Conservation (phyloP, 1,284 basidiomycete genomes). For the Ganoderma sinense region DNA sequence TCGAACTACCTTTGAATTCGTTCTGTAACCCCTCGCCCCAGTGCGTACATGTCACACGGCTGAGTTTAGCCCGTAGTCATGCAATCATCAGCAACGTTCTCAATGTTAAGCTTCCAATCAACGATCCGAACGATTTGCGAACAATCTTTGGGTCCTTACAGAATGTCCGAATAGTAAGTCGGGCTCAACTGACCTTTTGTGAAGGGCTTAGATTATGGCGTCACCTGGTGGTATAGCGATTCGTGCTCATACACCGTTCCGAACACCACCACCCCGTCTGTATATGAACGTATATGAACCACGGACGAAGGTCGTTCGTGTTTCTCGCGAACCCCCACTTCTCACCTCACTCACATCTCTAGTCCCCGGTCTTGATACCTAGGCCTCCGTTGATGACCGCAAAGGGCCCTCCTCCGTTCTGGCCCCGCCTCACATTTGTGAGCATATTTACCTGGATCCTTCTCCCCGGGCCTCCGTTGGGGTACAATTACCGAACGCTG, state of each 20-base stretch:
- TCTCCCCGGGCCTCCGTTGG: background rate
- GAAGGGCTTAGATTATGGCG: background rate
- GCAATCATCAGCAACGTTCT: background rate
- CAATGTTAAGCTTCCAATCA: background rate
- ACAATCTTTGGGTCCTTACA: background rate
- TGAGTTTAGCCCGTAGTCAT: background rate
- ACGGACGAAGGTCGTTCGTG: background rate
- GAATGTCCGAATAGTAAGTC: background rate
- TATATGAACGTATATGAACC: slow-evolving; percentile 3
- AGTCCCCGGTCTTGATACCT: background rate
- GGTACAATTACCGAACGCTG: background rate
- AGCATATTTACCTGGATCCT: background rate
- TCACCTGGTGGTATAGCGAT: background rate
- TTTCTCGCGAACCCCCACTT: background rate
- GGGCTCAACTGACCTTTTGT: background rate
- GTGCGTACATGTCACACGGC: background rate
- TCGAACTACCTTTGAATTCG: background rate
- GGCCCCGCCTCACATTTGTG: background rate
- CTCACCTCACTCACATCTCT: background rate
- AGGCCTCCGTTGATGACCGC: background rate
- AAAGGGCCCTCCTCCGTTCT: background rate
- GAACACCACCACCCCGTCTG: background rate
- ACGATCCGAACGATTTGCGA: background rate
- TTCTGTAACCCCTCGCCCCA: background rate
- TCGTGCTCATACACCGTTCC: background rate